phyloP scores from a whole-genome alignment of 305 asterid genomes.

The Euphrasia arctica region DNA sequence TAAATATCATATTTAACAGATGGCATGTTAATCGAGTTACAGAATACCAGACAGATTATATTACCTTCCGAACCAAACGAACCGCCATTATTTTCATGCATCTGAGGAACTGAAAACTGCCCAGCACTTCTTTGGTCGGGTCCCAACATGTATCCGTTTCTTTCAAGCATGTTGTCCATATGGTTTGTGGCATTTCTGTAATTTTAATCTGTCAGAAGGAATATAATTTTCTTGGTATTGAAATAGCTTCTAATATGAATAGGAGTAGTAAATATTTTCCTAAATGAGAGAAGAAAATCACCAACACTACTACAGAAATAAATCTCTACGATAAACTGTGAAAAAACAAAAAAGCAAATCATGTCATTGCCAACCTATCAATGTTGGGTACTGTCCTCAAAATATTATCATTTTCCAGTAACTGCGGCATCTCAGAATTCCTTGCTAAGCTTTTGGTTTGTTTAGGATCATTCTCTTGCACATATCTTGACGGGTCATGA shows the following conservation, averaged over 20 bases:
- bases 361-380: constrained; percentile 46
- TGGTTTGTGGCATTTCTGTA: constrained; percentile 59
- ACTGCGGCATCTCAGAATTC: constrained; percentile 38
- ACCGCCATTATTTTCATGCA: constrained; percentile 43
- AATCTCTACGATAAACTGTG: not conserved
- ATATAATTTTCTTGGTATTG: constrained; percentile 14
- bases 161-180: constrained; percentile 41
- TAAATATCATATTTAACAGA: constrained; percentile 4
- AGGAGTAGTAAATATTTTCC: not conserved
- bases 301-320: not conserved
- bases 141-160: constrained; percentile 46
- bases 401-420: constrained; percentile 32
- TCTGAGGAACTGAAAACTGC: constrained; percentile 43
- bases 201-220: constrained; percentile 36
- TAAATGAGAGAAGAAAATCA: not conserved
- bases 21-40: constrained; percentile 14
- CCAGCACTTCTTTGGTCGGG: constrained; percentile 44
- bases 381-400: constrained; percentile 32
- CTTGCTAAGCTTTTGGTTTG: constrained; percentile 32
- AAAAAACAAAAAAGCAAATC: too few species aligned
- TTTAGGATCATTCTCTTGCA: constrained; percentile 41
- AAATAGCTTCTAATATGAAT: not conserved
- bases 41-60: constrained; percentile 14
- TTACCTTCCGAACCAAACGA: constrained; percentile 76
- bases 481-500: constrained; percentile 41